These are phyloP conservation scores for Ustilago xerochloae DNA, from an alignment of 1,284 basidiomycete genomes.

Conservation along the genomic window DNA sequence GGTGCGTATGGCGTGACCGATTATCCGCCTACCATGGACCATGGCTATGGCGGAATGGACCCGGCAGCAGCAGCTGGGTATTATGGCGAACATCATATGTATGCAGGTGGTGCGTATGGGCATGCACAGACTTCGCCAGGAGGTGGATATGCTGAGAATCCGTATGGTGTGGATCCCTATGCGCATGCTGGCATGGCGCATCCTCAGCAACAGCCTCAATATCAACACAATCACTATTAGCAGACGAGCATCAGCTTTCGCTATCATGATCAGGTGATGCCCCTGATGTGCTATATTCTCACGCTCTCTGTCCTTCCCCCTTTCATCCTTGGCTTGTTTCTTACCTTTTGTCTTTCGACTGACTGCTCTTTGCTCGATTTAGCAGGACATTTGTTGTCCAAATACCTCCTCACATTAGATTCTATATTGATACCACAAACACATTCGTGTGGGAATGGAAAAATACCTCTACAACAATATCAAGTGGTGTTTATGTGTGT, in stretches of 20 bases:
- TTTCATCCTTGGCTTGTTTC: too few relatives aligned
- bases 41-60: conserved; percentile 25
- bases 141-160: not conserved
- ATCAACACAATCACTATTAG: conserved; percentile 27
- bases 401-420: not conserved
- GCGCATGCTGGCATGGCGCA: conserved; percentile 37
- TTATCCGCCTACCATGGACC: conserved; percentile 16
- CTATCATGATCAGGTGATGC: too few relatives aligned
- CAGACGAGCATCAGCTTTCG: too few relatives aligned
- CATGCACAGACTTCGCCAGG: conserved; percentile 19
- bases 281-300: too few relatives aligned
- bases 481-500: too few relatives aligned
- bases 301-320: too few relatives aligned
- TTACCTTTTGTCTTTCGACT: too few relatives aligned
- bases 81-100: conserved; percentile 29
- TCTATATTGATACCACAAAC: not conserved
- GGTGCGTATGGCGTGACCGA: conserved; percentile 31
- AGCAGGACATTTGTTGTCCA: not conserved
- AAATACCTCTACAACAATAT: too few relatives aligned
- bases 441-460: not conserved
- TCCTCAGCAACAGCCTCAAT: conserved; percentile 16
- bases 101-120: conserved; percentile 23
- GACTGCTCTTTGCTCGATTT: too few relatives aligned
- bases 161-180: conserved; percentile 31
- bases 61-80: conserved; percentile 19